Evolutionary conservation across 495 filamentous ascomycete species (phyloP), one percentile per base, ranked within the genome.

Genomic region (Darksidea phi): DNA sequence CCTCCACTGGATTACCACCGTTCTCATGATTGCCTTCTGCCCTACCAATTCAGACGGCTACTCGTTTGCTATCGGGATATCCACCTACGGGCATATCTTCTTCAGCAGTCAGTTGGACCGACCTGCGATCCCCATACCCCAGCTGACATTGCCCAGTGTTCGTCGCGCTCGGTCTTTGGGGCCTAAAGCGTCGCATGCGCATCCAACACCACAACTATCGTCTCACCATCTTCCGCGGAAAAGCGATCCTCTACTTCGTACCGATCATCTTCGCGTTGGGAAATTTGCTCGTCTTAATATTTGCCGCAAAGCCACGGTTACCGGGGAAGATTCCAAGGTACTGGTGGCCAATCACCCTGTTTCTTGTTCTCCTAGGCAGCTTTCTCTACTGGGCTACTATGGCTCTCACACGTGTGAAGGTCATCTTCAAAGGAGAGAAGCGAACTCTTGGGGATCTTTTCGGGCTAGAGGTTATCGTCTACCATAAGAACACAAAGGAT

Each of bases 41-140:
- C 59, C 59, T 7, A 55, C 41, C 7, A 61, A 46, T 36, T 32
- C 59, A 2, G 59, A 61, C 20, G 59, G 59, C 8, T 61, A 54
- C 24, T 48, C 41, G 7, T 61, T 61, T 24, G 28, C 51, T 1
- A 55, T 47, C 23, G 59, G 49, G 11, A 49, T 61, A n/a, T 61
- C 45, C 26, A 61, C 59, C 10, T 61, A 61, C 26, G 59, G 59
- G 17, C 59, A 61, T 18, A 25, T 61, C 8, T 24, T 61, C 21
- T 41, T 53, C 26, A 61, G 48, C 18, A 46, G 56, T 59, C 50
- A 24, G 56, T 20, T 23, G 18, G 8, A 42, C 47, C 43, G 18
- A 11, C 42, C 18, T n/a, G n/a, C 28, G 1, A 38, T 4, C 43
- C 12, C 8, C 24, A 37, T 4, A 4, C 7, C 11, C 11, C n/a